Base-by-base conservation (phyloP, 2,329 filamentous ascomycete species). In the Colletotrichum sojae region DNA sequence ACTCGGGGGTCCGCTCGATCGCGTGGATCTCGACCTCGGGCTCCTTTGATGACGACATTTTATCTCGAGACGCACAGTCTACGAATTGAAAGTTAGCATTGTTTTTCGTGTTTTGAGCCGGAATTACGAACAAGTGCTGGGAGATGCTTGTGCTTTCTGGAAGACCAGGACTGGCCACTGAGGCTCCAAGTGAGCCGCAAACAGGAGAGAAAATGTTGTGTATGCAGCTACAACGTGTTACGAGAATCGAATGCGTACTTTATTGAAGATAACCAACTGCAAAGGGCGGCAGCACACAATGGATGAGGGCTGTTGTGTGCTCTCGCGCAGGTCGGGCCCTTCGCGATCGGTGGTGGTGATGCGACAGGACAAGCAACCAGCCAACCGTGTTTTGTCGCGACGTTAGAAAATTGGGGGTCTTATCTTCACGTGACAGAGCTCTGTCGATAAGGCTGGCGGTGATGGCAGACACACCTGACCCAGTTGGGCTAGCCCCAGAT, bases 1-100 rank as follows among this genome's bases (percentile, higher is more conserved):
- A 94, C 81, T 96, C 93, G 58, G 88, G 82, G 3, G 88, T 90
- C 67, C 86, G 85, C 61, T 90, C 87, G 79, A 91, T 88, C 62
- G 76, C 69, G 75, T 84, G 82, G 73, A 77, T 72, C 58, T 78
- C 78, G 67, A 79, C 76, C 61, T 83, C 81, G 15, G 57, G 55
- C 52, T 71, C 70, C 45, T 70, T 67, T 52, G 49, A 48, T 6
- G 67, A 64, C n/a, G 67, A 57, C 67, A 70, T 70, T 6, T 40
- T 46, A 13, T 27, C 10, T 39, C 10, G 13, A 53, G 31, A 36
- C 9, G 31, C 15, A 6, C 22, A 45, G n/a, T 15, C 22, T 16
- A 22, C 4, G 31, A 36, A 36, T 2, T 36, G 9, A 10, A 36
- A 36, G 31, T 36, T 10, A 36, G 31, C 31, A 36, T 8, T 36